Percentiles rank a stretch among this genome's conserved stretches.
phyloP scores from a whole-genome alignment of 805 yeast genomes.

The Yamadazyma philogaea region DNA sequence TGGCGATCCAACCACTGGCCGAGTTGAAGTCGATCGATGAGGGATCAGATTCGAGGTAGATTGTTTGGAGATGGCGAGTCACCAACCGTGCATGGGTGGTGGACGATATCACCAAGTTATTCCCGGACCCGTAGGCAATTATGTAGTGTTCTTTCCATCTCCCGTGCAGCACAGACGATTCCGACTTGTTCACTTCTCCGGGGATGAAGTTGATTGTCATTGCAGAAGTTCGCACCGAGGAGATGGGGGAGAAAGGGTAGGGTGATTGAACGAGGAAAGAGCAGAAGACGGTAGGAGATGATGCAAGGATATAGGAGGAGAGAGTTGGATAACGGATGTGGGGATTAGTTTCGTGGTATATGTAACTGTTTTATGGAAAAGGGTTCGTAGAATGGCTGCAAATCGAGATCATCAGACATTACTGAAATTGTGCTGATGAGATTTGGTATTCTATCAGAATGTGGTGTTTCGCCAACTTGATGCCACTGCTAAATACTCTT shows the following conservation, averaged over 20 bases:
- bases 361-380: too few relatives aligned
- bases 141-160: conserved; percentile 66
- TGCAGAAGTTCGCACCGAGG: neutral
- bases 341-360: too few relatives aligned
- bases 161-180: conserved; percentile 54
- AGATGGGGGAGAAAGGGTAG: neutral
- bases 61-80: conserved; percentile 55
- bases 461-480: too few relatives aligned
- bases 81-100: conserved; percentile 15
- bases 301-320: too few relatives aligned
- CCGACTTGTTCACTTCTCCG: conserved; percentile 70
- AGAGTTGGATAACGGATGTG: too few relatives aligned
- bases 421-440: too few relatives aligned
- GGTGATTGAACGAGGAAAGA: neutral
- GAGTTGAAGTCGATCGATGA: conserved; percentile 61
- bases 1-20: conserved; percentile 56
- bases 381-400: too few relatives aligned
- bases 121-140: conserved; percentile 81
- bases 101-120: conserved; percentile 60
- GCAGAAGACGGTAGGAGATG: too few relatives aligned
- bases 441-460: too few relatives aligned
- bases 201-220: conserved; percentile 76
- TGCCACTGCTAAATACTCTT: too few relatives aligned
- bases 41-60: conserved; percentile 68
- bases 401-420: neutral